These are phyloP conservation scores for Fusarium globosum DNA, from an alignment of 2,329 filamentous ascomycete species.

Conservation along the genomic window DNA sequence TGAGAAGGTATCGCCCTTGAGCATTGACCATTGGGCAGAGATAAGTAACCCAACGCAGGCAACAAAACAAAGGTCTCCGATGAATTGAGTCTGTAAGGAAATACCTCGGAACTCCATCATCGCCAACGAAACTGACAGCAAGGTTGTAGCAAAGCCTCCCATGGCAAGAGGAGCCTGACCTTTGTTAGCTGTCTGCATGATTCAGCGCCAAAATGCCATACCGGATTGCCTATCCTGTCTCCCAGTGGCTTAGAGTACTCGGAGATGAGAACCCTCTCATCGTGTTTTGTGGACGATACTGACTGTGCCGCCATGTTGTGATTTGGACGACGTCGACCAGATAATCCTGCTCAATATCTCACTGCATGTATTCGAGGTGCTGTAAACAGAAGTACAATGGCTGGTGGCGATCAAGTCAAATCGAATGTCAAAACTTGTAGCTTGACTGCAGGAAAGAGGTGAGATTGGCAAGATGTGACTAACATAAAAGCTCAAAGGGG, in stretches of 20 bases:
- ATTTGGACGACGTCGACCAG: not conserved
- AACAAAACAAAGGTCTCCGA: conserved; percentile 45
- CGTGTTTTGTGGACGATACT: conserved; percentile 2
- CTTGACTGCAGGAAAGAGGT: not conserved
- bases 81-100: conserved; percentile 39
- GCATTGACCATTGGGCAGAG: conserved; percentile 43
- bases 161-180: conserved; percentile 38
- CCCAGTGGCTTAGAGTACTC: not conserved
- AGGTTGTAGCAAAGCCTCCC: conserved; percentile 44
- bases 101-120: conserved; percentile 46
- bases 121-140: conserved; percentile 39
- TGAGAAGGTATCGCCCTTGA: conserved; percentile 43
- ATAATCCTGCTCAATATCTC: not conserved
- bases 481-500: not conserved
- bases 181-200: not conserved
- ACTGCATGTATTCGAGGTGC: not conserved
- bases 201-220: not conserved
- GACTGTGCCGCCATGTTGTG: conserved; percentile 9
- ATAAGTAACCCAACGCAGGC: conserved; percentile 44
- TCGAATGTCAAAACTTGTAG: not conserved
- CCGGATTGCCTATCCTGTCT: conserved; percentile 17
- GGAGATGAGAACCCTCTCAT: not conserved
- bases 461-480: not conserved
- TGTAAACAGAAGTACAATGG: not conserved
- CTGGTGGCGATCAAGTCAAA: not conserved